Base-by-base conservation (phyloP, 371 early-diverging fungal species). In the Rhizopus microsporus region DNA sequence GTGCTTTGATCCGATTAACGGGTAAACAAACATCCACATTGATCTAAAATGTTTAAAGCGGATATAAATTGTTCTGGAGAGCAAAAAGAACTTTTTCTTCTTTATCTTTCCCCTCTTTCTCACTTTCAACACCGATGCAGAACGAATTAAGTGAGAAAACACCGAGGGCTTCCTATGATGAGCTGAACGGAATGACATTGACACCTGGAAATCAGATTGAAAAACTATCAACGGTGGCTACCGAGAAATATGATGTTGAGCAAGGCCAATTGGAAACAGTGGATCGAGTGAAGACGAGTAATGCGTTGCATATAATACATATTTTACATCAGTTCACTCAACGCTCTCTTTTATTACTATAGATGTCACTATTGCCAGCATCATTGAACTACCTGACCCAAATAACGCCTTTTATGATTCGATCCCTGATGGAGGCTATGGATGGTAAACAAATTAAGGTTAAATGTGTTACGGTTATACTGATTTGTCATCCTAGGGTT, bases 381-480 rank as follows among this genome's bases (percentile, higher is more conserved):
- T 74, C 12, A 46, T 74, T 8, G 69, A 71, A 12, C 33, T 67
- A 39, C 57, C 68, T 7, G 58, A 62, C 23, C 8, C 54, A 42
- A 44, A 57, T 15, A 51, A 63, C 38, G 40, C 58, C 4, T 65
- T 69, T 32, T 62, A 59, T 47, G 57, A 63, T 5, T 47, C 47
- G 16, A 71, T 71, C 50, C 75, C 75, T 23, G 57, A 74, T 50
- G 75, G 75, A 29, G 75, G 75, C 13, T 74, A 74, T 60, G 75
- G 72, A 31, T 74, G 75, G 75, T 73, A 62, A 49, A 32, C 16
- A 17, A 7, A 49, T 29, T 10, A 15, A 30, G 38, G 9, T 32
- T 32, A 57, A 43, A 31, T 30, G 8, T 5, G 12, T 7, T 15
- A 13, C n/a, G 33, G 13, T 3, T 5, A 4, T 39, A 54, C 30